Evolutionary conservation across 495 filamentous ascomycete species (phyloP).

Genomic region (Tetracladium marchalianum): DNA sequence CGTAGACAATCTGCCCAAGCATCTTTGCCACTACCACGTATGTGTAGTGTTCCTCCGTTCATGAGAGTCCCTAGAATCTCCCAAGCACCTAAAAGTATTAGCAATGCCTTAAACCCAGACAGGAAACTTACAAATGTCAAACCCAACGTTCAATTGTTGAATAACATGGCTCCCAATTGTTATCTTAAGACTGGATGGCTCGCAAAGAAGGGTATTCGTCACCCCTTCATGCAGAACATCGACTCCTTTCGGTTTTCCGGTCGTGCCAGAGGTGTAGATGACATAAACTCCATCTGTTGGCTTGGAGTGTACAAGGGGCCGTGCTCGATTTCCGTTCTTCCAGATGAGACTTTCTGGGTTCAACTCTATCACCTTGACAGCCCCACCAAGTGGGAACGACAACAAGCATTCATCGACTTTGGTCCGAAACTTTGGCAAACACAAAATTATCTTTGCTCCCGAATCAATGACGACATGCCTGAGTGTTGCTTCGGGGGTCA

Average conservation of each 20-base stretch:
- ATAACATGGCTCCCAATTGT: constrained; percentile 26
- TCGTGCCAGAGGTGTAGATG: constrained; percentile 34
- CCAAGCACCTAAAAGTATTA: constrained; percentile 23
- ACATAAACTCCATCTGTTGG: constrained; percentile 28
- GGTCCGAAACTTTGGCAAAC: not conserved
- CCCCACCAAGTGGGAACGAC: not conserved
- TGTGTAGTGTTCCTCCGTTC: constrained; percentile 29
- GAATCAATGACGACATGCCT: constrained; percentile 23
- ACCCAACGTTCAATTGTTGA: constrained; percentile 27
- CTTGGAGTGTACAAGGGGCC: constrained; percentile 12
- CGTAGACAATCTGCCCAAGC: constrained; percentile 16
- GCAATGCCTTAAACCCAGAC: not conserved
- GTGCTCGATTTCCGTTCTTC: constrained; percentile 2
- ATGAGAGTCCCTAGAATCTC: constrained; percentile 29
- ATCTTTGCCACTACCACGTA: constrained; percentile 14
- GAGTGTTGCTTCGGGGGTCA: constrained; percentile 24
- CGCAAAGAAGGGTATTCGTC: constrained; percentile 22
- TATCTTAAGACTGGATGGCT: constrained; percentile 26
- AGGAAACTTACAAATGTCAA: constrained; percentile 28
- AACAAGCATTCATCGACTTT: not conserved
- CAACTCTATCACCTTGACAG: not conserved
- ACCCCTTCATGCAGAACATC: constrained; percentile 26
- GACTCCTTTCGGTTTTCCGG: constrained; percentile 32
- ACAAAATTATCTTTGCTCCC: not conserved
- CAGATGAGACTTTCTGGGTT: not conserved